Evolutionary conservation across 2,329 filamentous ascomycete species (phyloP), one percentile per base, ranked within the genome.

Genomic region (Orbilia brochopaga): DNA sequence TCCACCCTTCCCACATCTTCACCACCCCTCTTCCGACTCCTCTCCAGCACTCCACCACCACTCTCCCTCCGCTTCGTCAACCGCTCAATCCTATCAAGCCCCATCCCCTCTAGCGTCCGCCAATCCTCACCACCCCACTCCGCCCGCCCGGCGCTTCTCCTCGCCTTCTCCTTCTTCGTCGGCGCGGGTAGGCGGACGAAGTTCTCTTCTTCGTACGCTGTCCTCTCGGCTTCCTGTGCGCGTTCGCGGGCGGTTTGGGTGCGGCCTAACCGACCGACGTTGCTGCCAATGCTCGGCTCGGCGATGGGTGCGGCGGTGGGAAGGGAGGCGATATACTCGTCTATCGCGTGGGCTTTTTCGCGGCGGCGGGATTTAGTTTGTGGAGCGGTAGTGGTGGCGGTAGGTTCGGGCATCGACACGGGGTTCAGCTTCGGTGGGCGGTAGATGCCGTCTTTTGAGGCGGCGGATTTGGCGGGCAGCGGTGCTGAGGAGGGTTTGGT

Each of bases 131-230:
- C 94, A 81, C 80, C 64, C 77, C 78, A 48, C 78, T 80, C 81
- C 79, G 85, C 87, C 82, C 90, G 88, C 53, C 86, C 85, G 67
- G 83, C 82, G 3, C 60, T 64, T 63, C 54, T 69, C 72, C 64
- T 46, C 11, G 15, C 66, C 24, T 32, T 32, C 60, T 96, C 92
- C 81, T 96, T 96, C 84, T 96, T 97, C 81, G 87, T 90, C 79
- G 90, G 86, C 77, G 87, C 88, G 11, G 93, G 92, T 76, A 99
- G 82, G 75, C 94, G 90, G 15, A 91, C 87, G 77, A 97, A 93
- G 81, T 99, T 96, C 75, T 83, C 85, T 81, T 99, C 94, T 82
- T 99, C 94, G 81, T 97, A 99, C 53, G 90, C 86, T 69, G 85
- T 85, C 62, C 90, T 84, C 81, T 96, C 92, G 1, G 85, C 85